Evolutionary conservation across 805 yeast genomes (phyloP).

Genomic region (Zygosaccharomyces bailii): DNA sequence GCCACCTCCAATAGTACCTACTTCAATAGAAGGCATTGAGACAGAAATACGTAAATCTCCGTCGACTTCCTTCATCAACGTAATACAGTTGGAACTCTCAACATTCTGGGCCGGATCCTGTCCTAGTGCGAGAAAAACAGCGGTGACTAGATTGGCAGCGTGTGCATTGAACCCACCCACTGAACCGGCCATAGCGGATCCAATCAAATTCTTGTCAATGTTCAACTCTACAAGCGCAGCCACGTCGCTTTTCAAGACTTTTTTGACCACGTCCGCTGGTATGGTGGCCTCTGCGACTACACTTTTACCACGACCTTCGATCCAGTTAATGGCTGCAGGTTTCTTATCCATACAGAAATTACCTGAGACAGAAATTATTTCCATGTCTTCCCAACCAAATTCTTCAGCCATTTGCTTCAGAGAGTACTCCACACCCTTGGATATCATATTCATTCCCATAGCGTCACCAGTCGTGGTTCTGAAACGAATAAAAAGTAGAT

Average conservation of each 20-base stretch:
- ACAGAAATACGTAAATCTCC: slow-evolving; percentile 90
- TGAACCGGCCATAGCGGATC: slow-evolving; percentile 98
- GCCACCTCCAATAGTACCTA: slow-evolving; percentile 99
- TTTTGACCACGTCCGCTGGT: slow-evolving; percentile 74
- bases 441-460: slow-evolving; percentile 99
- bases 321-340: slow-evolving; percentile 98
- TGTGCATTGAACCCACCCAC: slow-evolving; percentile 98
- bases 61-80: slow-evolving; percentile 78
- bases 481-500: slow-evolving; percentile 81
- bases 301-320: slow-evolving; percentile 98
- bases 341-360: slow-evolving; percentile 97
- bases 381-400: slow-evolving; percentile 93
- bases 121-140: slow-evolving; percentile 90
- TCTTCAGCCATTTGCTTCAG: slow-evolving; percentile 80
- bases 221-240: slow-evolving; percentile 89
- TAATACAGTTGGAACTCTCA: slow-evolving; percentile 95
- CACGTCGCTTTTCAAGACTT: slow-evolving; percentile 87
- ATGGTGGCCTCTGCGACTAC: slow-evolving; percentile 94
- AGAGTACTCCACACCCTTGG: slow-evolving; percentile 93
- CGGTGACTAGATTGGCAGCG: slow-evolving; percentile 94
- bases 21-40: slow-evolving; percentile 99
- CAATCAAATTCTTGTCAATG: slow-evolving; percentile 83
- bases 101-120: slow-evolving; percentile 99
- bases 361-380: slow-evolving; percentile 87
- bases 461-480: slow-evolving; percentile 99